A percentile compares a stretch with the other conserved stretches of the same genome.
phyloP scores from a whole-genome alignment of 345 rosid species.

The Populus euphratica region DNA sequence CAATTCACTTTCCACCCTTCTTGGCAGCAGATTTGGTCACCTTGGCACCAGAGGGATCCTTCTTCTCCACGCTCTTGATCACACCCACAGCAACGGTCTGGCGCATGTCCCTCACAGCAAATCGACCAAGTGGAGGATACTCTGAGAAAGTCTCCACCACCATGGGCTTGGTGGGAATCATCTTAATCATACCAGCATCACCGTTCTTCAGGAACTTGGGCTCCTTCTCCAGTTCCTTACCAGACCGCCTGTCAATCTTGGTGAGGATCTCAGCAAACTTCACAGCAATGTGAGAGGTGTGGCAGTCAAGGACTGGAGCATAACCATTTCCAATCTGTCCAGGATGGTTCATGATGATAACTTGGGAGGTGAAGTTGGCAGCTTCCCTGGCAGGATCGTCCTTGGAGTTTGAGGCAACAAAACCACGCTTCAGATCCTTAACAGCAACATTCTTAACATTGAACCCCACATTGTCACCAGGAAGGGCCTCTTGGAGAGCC shows the following conservation, averaged over 20 bases:
- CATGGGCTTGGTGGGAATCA: constrained; percentile 90
- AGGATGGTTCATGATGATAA: constrained; percentile 87
- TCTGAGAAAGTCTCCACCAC: constrained; percentile 75
- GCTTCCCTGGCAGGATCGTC: constrained; percentile 80
- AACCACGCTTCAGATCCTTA: constrained; percentile 82
- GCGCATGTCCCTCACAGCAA: constrained; percentile 88
- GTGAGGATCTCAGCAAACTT: constrained; percentile 62
- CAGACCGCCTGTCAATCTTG: constrained; percentile 74
- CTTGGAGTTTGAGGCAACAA: constrained; percentile 76
- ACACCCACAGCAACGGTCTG: constrained; percentile 90
- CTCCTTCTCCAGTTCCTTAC: constrained; percentile 82
- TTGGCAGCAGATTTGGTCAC: constrained; percentile 80
- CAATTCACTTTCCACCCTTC: constrained; percentile 71
- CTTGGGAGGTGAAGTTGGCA: constrained; percentile 72
- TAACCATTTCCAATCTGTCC: constrained; percentile 86
- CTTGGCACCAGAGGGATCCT: constrained; percentile 76
- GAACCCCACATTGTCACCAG: constrained; percentile 76
- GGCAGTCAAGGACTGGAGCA: constrained; percentile 81
- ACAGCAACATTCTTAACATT: constrained; percentile 82
- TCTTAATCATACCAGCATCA: constrained; percentile 78
- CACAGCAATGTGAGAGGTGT: constrained; percentile 80
- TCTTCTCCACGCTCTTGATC: constrained; percentile 78
- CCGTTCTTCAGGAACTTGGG: constrained; percentile 83
- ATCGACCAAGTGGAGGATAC: constrained; percentile 83
- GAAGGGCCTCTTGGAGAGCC: constrained; percentile 71